Conservation (phyloP, 192 early-diverging fungal species). For the Coemansia sp. region DNA sequence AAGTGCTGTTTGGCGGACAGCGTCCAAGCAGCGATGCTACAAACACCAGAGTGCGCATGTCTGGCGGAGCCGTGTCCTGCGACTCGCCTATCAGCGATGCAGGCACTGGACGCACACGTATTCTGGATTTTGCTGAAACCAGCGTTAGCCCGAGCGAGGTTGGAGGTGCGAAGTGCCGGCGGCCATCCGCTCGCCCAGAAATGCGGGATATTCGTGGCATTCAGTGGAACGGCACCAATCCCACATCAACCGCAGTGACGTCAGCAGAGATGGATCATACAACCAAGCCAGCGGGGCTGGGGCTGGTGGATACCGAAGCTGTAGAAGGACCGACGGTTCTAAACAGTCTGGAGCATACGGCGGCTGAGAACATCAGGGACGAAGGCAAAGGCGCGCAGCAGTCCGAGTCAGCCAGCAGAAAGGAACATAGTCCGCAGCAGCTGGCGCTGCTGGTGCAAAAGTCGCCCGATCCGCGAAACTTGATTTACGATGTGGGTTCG, state of each 20-base stretch:
- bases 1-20: conserved; percentile 22
- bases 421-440: no score
- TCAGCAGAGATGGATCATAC: neutral
- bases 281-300: conserved; percentile 5
- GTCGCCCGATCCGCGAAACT: conserved; percentile 49
- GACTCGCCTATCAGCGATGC: conserved; percentile 46
- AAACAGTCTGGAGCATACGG: conserved; percentile 17
- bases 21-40: neutral
- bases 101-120: conserved; percentile 45
- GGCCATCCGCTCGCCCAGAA: conserved; percentile 42
- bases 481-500: conserved; percentile 50
- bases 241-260: conserved; percentile 9
- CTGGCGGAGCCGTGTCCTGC: neutral
- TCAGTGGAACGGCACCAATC: conserved; percentile 24
- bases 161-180: conserved; percentile 2
- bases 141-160: conserved; percentile 3
- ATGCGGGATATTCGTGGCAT: conserved; percentile 41
- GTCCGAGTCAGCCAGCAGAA: neutral
- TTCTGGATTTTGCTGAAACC: conserved; percentile 41
- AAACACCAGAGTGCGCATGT: neutral
- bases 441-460: conserved; percentile 37
- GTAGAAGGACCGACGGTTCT: conserved; percentile 11
- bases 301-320: conserved; percentile 2
- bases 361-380: neutral
- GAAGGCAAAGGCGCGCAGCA: no score